phyloP scores from a whole-genome alignment of 305 asterid species.

The Fraxinus baroniana region DNA sequence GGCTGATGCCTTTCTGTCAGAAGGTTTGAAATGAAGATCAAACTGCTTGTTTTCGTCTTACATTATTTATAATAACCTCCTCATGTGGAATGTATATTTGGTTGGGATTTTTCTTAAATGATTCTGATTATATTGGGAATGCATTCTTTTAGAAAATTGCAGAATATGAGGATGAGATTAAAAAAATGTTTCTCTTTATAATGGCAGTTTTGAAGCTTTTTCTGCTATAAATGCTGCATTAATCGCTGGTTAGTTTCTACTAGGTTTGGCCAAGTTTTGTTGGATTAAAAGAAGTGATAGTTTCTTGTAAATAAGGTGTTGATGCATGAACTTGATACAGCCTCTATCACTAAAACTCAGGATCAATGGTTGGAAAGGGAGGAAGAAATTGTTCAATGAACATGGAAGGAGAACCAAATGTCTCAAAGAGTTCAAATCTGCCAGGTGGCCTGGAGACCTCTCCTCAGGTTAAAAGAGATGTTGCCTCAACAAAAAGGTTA shows the following conservation, averaged over 20 bases:
- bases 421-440: constrained; percentile 28
- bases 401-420: constrained; percentile 28
- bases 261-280: constrained; percentile 3
- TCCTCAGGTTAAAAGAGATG: constrained; percentile 28
- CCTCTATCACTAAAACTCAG: constrained; percentile 33
- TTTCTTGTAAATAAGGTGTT: constrained; percentile 22
- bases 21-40: not conserved
- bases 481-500: constrained; percentile 29
- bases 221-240: not conserved
- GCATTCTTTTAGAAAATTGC: not conserved
- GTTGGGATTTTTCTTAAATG: not conserved
- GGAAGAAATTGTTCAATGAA: constrained; percentile 24
- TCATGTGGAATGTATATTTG: not conserved
- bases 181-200: constrained; percentile 10
- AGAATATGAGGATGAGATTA: not conserved
- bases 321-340: constrained; percentile 28
- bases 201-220: constrained; percentile 22
- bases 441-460: constrained; percentile 25
- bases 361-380: constrained; percentile 36
- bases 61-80: not conserved
- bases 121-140: not conserved
- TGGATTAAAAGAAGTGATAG: not conserved
- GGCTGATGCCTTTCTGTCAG: not conserved
- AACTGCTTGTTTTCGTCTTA: not conserved
- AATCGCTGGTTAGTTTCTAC: not conserved